Evolutionary conservation across 1,284 basidiomycete species (phyloP).

Genomic region (Wolfiporia cocos): DNA sequence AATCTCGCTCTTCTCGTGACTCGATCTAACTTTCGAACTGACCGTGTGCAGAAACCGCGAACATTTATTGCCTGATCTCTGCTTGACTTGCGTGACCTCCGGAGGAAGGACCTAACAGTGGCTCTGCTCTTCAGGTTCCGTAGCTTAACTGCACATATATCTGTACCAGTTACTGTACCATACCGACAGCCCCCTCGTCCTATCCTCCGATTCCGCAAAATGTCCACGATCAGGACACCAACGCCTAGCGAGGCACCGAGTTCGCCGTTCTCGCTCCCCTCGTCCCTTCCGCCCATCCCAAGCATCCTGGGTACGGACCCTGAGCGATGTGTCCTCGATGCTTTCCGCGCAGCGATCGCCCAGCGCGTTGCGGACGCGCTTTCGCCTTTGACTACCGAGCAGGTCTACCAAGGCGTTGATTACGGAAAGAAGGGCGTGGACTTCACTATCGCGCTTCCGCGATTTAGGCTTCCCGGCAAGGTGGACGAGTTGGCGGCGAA

Average conservation of each 20-base stretch:
- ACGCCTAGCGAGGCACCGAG: background rate
- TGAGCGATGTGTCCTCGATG: conserved; percentile 69
- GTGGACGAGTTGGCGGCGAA: conserved; percentile 73
- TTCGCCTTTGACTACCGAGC: conserved; percentile 59
- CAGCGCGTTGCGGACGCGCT: conserved; percentile 69
- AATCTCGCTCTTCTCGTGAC: background rate
- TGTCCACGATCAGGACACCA: background rate
- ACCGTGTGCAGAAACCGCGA: too few species aligned
- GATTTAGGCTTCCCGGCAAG: conserved; percentile 86
- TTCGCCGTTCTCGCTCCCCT: conserved; percentile 15
- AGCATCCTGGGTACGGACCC: conserved; percentile 65
- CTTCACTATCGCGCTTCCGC: conserved; percentile 87
- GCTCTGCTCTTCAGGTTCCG: background rate
- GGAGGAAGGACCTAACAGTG: too few species aligned
- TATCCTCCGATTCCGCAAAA: conserved; percentile 1
- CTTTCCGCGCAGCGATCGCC: conserved; percentile 83
- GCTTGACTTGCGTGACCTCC: too few species aligned
- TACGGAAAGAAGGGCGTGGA: conserved; percentile 91
- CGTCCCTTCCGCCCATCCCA: conserved; percentile 37
- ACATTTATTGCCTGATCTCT: too few species aligned
- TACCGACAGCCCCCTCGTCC: conserved; percentile 2
- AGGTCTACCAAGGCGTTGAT: conserved; percentile 83
- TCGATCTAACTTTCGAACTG: too few species aligned
- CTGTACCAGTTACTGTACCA: conserved; percentile 6
- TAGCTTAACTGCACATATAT: too few species aligned